Evolutionary conservation across 2,329 filamentous ascomycete genomes (phyloP), one percentile per base, ranked within the genome.

Genomic region (Paecilomyces sp.): DNA sequence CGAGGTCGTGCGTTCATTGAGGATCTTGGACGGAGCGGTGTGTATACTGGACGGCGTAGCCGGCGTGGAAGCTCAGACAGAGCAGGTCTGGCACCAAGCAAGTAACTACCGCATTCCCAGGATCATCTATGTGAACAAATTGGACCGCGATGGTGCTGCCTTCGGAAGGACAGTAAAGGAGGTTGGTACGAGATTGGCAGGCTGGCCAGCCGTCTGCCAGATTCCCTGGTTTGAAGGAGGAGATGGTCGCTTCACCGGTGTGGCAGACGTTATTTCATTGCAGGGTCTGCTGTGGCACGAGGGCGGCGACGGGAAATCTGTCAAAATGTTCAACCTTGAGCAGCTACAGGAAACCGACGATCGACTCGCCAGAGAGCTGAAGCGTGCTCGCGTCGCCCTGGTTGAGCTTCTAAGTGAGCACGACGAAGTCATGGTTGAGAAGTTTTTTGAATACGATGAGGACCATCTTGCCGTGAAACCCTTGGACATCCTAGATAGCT

Each of bases 11-110:
- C 86, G 94, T 12, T 97, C 93, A 33, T 80, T 97, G 6, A 87
- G 91, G 22, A 89, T 96, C 34, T 82, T 96, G 0, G 92, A 96
- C 70, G 92, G 92, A 4, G 91, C 91, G 1, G 88, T 96, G n/a
- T 96, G 91, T 68, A 92, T 96, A 68, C 85, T 96, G 7, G 92
- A 96, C 71, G 92, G 90, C 0, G 92, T 96, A 41, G 92, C 93
- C 62, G 92, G 92, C 1, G 94, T 99, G 24, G 94, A 99, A 75
- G 93, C 94, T 1, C 94, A 97, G 72, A 97, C 94, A 0, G 94
- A 99, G 72, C 88, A 96, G 67, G 94, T 99, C 2, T 99, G 94
- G 94, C 83, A 85, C 13, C 94, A 96, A 63, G 92, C 94, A 6
- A 90, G 89, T 57, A 86, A 88, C 54, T 96, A 96, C 71, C 82